These are phyloP conservation scores for Aspergillus costaricaensis DNA, from an alignment of 2,329 filamentous ascomycete species.

Conservation along the genomic window DNA sequence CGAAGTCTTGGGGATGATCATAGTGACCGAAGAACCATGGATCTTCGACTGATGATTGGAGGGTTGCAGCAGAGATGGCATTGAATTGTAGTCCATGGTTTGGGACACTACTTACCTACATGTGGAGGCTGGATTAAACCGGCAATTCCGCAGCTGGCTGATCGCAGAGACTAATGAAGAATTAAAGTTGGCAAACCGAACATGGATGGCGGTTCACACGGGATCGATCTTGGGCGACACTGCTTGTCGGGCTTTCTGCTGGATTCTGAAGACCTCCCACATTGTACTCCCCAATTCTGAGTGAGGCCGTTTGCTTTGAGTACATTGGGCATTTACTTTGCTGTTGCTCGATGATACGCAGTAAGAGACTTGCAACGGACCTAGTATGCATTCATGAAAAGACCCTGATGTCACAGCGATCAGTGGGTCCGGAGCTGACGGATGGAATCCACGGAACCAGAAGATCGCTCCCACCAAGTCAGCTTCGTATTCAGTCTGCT, in stretches of 20 bases:
- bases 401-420: neutral
- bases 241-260: slow-evolving; percentile 1
- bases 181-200: neutral
- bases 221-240: neutral
- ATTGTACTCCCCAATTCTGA: neutral
- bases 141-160: neutral
- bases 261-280: neutral
- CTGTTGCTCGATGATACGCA: too few species aligned
- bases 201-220: neutral
- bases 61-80: neutral
- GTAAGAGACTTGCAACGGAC: neutral
- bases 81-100: neutral
- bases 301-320: too few species aligned
- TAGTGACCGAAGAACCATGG: neutral
- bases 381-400: neutral
- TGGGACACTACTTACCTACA: neutral
- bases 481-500: neutral
- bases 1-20: neutral
- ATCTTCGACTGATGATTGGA: neutral
- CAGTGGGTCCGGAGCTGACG: neutral
- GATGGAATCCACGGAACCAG: neutral
- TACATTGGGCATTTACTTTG: too few species aligned
- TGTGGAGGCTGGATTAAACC: neutral
- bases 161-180: neutral
- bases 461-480: neutral